These are phyloP conservation scores for Austroboletus niveus DNA, from an alignment of 1,284 basidiomycete species.

Conservation along the genomic window DNA sequence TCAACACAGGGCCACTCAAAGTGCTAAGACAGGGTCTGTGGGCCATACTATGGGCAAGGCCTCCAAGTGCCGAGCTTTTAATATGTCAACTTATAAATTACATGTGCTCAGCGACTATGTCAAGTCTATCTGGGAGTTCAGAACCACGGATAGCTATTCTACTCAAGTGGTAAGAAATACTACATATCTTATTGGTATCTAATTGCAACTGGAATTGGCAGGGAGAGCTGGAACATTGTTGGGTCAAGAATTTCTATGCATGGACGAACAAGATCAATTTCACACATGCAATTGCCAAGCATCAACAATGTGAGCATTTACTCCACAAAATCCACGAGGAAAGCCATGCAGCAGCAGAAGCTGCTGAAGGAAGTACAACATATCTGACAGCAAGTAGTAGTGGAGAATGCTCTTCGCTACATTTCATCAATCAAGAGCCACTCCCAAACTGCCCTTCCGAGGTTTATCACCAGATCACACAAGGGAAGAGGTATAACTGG, in stretches of 20 bases:
- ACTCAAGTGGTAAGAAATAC: conserved; percentile 32
- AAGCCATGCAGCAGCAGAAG: neutral
- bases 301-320: conserved; percentile 16
- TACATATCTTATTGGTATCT: neutral
- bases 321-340: conserved; percentile 6
- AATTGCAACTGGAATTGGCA: neutral
- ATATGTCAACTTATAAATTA: conserved; percentile 33
- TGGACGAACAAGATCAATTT: conserved; percentile 32
- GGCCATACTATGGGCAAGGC: neutral
- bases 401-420: neutral
- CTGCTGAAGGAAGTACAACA: neutral
- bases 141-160: conserved; percentile 36
- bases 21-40: neutral
- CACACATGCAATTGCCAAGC: conserved; percentile 25
- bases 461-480: conserved; percentile 24
- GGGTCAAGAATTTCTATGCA: conserved; percentile 34
- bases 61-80: conserved; percentile 16
- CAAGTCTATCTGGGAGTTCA: conserved; percentile 25
- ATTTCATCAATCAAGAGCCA: conserved; percentile 14
- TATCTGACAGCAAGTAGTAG: neutral
- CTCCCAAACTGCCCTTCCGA: conserved; percentile 5
- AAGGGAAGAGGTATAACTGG: conserved; percentile 4
- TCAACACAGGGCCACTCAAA: neutral
- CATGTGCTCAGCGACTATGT: conserved; percentile 36
- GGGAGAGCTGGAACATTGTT: conserved; percentile 11